Evolutionary conservation across 2,329 filamentous ascomycete genomes (phyloP).

Genomic region (Stagonosporopsis vannaccii): DNA sequence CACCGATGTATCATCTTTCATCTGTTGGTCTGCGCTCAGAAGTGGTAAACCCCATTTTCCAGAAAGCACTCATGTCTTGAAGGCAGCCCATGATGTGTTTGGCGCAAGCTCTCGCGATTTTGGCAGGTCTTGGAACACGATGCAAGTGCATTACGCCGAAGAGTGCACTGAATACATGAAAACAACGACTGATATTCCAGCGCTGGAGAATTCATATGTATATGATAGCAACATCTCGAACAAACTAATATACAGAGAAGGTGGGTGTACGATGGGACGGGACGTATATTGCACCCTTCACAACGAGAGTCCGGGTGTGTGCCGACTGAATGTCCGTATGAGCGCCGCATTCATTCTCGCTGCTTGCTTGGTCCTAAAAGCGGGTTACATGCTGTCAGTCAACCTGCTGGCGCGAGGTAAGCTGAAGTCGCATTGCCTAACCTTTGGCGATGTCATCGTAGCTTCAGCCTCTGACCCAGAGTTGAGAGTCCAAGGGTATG

Average conservation of each 20-base stretch:
- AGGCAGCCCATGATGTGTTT: not conserved
- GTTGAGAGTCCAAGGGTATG: slow-evolving; percentile 35
- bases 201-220: slow-evolving; percentile 9
- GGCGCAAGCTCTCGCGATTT: slow-evolving; percentile 1
- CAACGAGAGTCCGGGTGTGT: slow-evolving; percentile 12
- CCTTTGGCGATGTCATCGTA: slow-evolving; percentile 42
- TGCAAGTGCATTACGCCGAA: slow-evolving; percentile 26
- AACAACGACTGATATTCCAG: slow-evolving; percentile 16
- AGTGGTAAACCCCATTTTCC: slow-evolving; percentile 31
- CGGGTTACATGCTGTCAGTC: slow-evolving; percentile 40
- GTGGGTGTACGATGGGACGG: slow-evolving; percentile 22
- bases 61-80: not conserved
- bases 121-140: slow-evolving; percentile 19
- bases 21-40: slow-evolving; percentile 36
- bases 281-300: slow-evolving; percentile 22
- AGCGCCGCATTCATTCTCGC: slow-evolving; percentile 39
- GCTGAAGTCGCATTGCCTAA: slow-evolving; percentile 39
- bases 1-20: not conserved
- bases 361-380: slow-evolving; percentile 33
- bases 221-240: not conserved
- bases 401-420: slow-evolving; percentile 35
- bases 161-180: slow-evolving; percentile 23
- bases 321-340: slow-evolving; percentile 43
- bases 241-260: slow-evolving; percentile 13
- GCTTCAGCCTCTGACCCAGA: slow-evolving; percentile 38